Percentiles rank a stretch among this genome's conserved stretches.
Evolutionary conservation across 805 yeast species (phyloP).

Genomic region (Candida michaelii): DNA sequence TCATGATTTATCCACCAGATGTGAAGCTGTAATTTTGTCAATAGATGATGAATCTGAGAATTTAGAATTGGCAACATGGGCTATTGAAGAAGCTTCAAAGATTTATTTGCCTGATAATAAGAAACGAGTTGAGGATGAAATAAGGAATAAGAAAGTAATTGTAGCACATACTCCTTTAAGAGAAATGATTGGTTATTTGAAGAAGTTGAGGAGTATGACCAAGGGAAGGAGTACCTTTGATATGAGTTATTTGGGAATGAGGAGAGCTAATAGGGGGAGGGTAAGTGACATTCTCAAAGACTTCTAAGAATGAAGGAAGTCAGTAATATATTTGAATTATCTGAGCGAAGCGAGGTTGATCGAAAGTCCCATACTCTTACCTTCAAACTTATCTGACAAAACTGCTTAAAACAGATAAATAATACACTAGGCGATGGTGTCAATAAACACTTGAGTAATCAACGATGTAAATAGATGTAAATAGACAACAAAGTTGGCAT

Average conservation of each 20-base stretch:
- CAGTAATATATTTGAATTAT: too few species aligned
- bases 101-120: constrained; percentile 57
- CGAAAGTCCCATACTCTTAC: too few species aligned
- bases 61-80: constrained; percentile 44
- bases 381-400: too few species aligned
- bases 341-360: too few species aligned
- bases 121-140: constrained; percentile 11
- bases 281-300: constrained; percentile 8
- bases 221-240: constrained; percentile 86
- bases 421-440: too few species aligned
- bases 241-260: constrained; percentile 77
- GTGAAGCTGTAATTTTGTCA: constrained; percentile 72
- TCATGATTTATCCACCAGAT: constrained; percentile 76
- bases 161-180: constrained; percentile 82
- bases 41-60: constrained; percentile 62
- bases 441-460: too few species aligned
- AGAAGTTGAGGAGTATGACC: constrained; percentile 74
- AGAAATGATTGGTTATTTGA: constrained; percentile 88
- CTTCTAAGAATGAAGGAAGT: too few species aligned
- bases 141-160: constrained; percentile 52
- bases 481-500: too few species aligned
- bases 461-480: background rate
- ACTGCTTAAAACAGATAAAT: too few species aligned
- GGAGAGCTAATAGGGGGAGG: constrained; percentile 46
- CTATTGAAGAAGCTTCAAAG: constrained; percentile 54